These are phyloP conservation scores for Cladosporium sp. DNA, from an alignment of 2,329 filamentous ascomycete species.

Conservation along the genomic window DNA sequence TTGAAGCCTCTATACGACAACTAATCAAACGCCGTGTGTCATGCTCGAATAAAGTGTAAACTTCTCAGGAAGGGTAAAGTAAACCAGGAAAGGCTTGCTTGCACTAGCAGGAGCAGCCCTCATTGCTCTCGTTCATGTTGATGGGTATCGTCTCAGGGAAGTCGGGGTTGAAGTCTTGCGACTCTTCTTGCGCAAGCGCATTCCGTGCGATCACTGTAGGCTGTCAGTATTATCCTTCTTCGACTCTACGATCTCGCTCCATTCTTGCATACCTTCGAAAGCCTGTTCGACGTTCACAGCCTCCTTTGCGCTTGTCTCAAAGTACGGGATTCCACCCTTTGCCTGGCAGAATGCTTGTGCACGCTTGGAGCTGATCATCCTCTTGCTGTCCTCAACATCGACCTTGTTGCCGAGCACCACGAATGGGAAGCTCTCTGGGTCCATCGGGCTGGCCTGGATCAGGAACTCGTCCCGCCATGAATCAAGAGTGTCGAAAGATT, in stretches of 20 bases:
- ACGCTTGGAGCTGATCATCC: conserved; percentile 90
- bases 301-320: conserved; percentile 98
- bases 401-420: conserved; percentile 99
- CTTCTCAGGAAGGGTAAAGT: background rate
- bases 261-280: conserved; percentile 53
- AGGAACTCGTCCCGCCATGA: conserved; percentile 98
- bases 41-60: conserved; percentile 1
- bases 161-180: conserved; percentile 94
- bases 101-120: conserved; percentile 80
- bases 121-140: conserved; percentile 87
- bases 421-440: conserved; percentile 96
- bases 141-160: conserved; percentile 99
- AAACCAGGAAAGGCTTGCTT: background rate
- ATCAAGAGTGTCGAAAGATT: conserved; percentile 97
- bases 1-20: background rate
- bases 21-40: conserved; percentile 4
- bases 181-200: conserved; percentile 92
- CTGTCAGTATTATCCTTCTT: conserved; percentile 11
- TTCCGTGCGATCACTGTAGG: conserved; percentile 85
- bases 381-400: conserved; percentile 95
- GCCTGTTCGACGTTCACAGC: conserved; percentile 95
- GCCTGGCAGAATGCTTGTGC: conserved; percentile 97
- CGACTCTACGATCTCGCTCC: background rate
- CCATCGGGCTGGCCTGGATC: conserved; percentile 92
- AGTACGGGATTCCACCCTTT: conserved; percentile 96